These are phyloP conservation scores for Orbilia ellipsospora DNA, from an alignment of 2,329 filamentous ascomycete species.

Conservation along the genomic window DNA sequence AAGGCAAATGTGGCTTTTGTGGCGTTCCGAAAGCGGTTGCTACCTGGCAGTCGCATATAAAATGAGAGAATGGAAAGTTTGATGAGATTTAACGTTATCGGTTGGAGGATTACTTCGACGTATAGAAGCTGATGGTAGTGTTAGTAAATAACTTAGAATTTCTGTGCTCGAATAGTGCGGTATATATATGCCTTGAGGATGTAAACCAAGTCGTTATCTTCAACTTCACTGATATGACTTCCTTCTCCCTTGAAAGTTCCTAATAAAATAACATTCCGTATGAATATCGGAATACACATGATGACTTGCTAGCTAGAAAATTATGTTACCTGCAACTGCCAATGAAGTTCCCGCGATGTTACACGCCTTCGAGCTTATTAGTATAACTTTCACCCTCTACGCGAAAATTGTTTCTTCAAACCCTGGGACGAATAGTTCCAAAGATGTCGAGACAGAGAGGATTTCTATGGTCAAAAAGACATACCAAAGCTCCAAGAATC, in stretches of 20 bases:
- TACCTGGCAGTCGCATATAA: constrained; percentile 62
- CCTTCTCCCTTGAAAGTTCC: constrained; percentile 38
- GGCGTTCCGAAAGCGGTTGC: constrained; percentile 59
- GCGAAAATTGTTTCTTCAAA: not conserved
- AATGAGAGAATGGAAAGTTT: constrained; percentile 65
- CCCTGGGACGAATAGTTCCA: not conserved
- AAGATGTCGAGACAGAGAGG: not conserved
- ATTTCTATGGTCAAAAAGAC: not conserved
- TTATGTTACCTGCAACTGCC: constrained; percentile 30
- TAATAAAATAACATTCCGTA: too few relatives aligned
- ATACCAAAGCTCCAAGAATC: constrained; percentile 45
- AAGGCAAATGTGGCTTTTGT: constrained; percentile 60
- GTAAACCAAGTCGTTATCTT: constrained; percentile 40
- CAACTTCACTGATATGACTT: constrained; percentile 33
- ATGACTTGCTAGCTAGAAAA: too few relatives aligned
- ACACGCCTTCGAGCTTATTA: constrained; percentile 15
- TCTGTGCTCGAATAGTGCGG: too few relatives aligned
- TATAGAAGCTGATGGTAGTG: constrained; percentile 41
- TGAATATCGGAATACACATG: too few relatives aligned
- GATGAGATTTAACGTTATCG: constrained; percentile 59
- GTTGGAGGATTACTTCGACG: constrained; percentile 44
- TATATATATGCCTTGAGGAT: constrained; percentile 36
- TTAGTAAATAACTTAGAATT: not conserved
- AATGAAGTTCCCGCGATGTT: constrained; percentile 48
- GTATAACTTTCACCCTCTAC: not conserved